Base-by-base conservation (phyloP, 2,329 filamentous ascomycete genomes). In the Sporothrix brasiliensis region DNA sequence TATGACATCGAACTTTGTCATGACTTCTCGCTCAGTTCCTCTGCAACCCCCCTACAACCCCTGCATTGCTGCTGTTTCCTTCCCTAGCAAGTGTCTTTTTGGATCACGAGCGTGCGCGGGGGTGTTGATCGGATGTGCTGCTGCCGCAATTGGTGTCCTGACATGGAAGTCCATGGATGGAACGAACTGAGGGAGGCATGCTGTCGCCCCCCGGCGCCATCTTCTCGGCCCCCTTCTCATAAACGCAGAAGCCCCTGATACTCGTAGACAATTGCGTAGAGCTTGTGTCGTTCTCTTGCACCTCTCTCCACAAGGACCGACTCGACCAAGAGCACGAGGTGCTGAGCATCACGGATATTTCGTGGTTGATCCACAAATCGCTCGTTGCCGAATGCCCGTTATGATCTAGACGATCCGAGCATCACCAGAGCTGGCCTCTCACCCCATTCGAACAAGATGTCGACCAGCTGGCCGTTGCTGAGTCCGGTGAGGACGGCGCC, bases 391-490 rank as follows among this genome's bases (percentile, higher is more conserved):
- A 41, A 27, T 21, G 56, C 56, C 41, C 56, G 30, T 60, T 41
- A 60, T 60, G 56, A 60, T 60, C 56, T 60, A 60, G 56, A 60
- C 56, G 56, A 60, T 39, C 56, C 34, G 56, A 41, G 56, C 16
- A 60, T 54, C 24, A 21, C n/a, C n/a, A 53, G 27, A 52, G 24
- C 63, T 41, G 13, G 47, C 39, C 24, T 66, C 34, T 66, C 47
- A 9, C n/a, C 16, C 21, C 19, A 2, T 30, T 19, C 19, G 2
- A 61, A 19, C 27, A 19, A 4, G 2, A 27, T 56, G 30, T n/a
- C 16, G 16, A 52, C 27, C n/a, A 68, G 69, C 53, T 72, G 69
- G 71, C 71, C 69, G 68, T 60, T 72, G 6, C 19, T 34, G 24
- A 61, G 52, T 34, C 71, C 67, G 16, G 44, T 44, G 39, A 19